Evolutionary conservation across 2,329 filamentous ascomycete species (phyloP), one percentile per base, ranked within the genome.

Genomic region (Monosporascus sp.): DNA sequence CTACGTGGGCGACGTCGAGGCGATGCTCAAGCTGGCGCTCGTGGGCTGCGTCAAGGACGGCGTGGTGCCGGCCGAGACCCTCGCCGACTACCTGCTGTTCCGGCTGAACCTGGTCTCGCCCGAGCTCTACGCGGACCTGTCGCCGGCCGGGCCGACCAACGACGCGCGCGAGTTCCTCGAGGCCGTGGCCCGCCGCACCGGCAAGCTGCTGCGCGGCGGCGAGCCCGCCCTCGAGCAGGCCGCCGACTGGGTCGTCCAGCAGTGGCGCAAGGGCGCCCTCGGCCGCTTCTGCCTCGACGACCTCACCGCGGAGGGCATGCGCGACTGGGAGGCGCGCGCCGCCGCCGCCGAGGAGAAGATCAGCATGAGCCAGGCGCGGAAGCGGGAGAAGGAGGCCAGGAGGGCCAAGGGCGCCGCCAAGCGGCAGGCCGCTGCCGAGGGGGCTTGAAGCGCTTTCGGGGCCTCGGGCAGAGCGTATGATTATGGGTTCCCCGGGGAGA

Each of bases 1-100:
- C 0, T 96, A 96, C 68, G 88, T 97, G 28, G 81, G 87, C 0
- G 84, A 95, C 64, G 81, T 88, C 17, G 88, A 94, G 68, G 84
- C 86, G 46, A 99, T 99, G 94, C 77, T 99, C 58, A 97, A 96
- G 72, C 81, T 99, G n/a, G 88, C 92, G 2, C 81, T 97, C 1
- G 91, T 90, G 50, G 91, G 93, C 20, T 89, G 88, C 68, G 91
- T 99, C 51, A 96, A 96, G 69, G 91, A 96, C 68, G 89, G 88
- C 0, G 80, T 97, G 38, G 86, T 99, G 51, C 80, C 87, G 1
- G 80, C 86, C 17, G 82, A 88, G 54, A 88, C 88, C 24, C 73
- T 97, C 11, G 92, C 89, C 37, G 94, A 99, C 68, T 99, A 96
- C 69, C 78, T 97, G 20, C 82, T 99, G 7, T 97, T 84, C 72